phyloP scores from a whole-genome alignment of 1,284 basidiomycete species.

The Athelia sp. region DNA sequence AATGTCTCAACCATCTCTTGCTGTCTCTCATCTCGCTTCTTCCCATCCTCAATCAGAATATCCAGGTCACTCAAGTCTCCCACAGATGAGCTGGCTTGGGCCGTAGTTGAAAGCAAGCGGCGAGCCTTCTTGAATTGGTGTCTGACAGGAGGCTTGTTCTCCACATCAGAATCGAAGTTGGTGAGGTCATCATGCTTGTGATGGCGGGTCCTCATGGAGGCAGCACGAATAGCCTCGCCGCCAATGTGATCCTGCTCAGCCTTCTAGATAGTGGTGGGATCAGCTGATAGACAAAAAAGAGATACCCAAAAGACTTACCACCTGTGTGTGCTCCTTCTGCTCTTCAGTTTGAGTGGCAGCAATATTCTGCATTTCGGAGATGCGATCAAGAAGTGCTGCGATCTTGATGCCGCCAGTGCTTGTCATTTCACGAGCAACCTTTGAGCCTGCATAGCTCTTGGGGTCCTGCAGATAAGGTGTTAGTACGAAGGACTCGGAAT shows the following conservation, averaged over 20 bases:
- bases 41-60: neutral
- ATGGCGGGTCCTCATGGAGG: neutral
- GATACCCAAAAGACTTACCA: neutral
- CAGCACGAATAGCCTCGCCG: neutral
- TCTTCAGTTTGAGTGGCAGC: slow-evolving; percentile 1
- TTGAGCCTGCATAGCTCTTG: neutral
- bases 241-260: neutral
- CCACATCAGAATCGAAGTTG: neutral
- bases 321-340: neutral
- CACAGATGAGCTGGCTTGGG: neutral
- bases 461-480: neutral
- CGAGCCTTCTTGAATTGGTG: neutral
- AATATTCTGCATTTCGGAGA: neutral
- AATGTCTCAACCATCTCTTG: slow-evolving; percentile 1
- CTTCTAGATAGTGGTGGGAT: neutral
- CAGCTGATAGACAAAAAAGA: neutral
- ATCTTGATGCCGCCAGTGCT: neutral
- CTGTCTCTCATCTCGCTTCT: neutral
- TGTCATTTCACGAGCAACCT: neutral
- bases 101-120: neutral
- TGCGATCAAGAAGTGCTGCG: neutral
- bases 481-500: neutral
- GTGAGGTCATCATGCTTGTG: neutral
- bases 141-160: neutral
- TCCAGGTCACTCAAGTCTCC: neutral